Evolutionary conservation across 805 yeast species (phyloP), one percentile per base, ranked within the genome.

Genomic region (Candida ortonii): DNA sequence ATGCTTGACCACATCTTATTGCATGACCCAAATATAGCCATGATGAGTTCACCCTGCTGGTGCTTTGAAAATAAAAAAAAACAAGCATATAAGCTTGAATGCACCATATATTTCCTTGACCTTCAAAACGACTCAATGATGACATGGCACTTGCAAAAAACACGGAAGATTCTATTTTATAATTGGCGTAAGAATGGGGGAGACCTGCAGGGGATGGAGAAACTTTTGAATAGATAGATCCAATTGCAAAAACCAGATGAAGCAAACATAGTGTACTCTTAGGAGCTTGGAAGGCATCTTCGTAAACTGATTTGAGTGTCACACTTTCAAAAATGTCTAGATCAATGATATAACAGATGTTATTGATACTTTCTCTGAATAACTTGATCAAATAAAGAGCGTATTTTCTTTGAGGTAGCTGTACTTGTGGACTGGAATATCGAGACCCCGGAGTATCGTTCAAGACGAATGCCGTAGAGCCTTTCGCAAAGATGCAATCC

Each of bases 21-120:
- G 71, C 66, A 14, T 45, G 39, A 6, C 72, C 71, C 16, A 70
- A 43, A 42, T 59, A 59, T 9, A 68, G 51, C 74, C 74, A 70
- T 5, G 73, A 66, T 0, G 67, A 52, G 29, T 59, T 59, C 36
- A 67, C 57, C 30, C 60, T 62, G 8, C 69, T 62, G 11, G 56
- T 55, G 19, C 56, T 49, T 31, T 65, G 69, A 37, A 68, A 62
- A 44, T 56, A 68, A 41, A 68, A 59, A 44, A 58, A 66, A 22
- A 62, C 52, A 14, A 71, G 43, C 19, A 65, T 41, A 38, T 68
- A 55, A 5, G 65, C 64, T 36, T 67, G 69, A 3, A 67, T 65
- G 8, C 65, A 43, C 72, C 73, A 68, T 9, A 67, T 33, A 27
- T 51, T 61, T 17, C 61, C 65, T 41, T 65, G 70, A 29, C 65